Base-by-base conservation (phyloP, 345 rosid species). In the Linum usitatissimum region DNA sequence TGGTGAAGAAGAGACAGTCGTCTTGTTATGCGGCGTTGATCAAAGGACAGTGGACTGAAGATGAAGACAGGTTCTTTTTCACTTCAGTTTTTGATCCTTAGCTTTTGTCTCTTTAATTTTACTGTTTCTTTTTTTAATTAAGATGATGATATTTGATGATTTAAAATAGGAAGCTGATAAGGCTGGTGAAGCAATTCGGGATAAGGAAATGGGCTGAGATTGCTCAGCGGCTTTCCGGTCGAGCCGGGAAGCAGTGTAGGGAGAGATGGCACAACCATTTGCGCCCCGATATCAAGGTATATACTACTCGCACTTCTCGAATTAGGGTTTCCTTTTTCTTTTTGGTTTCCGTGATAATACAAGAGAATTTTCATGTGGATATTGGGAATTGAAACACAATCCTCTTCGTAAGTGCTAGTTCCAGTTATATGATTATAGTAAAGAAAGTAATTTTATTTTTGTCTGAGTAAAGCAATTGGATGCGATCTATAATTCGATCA, bases 251-350 rank as follows among this genome's bases (percentile, higher is more conserved):
- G 72, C 99, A 90, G 72, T 92, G 99, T 68, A 86, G 97, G 3
- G 98, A 92, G 73, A 80, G 98, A 76, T 92, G 99, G 99, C 97
- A 92, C 77, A 92, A 92, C 70, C 97, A 92, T 83, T 75, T 92
- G 66, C 83, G 96, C 18, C 97, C 98, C 20, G 84, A 92, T 75
- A 89, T 92, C 65, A 92, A 85, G 94, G 99, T 86, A 67, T 55
- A 21, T 53, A 30, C 15, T 57, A 53, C 38, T 34, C 1, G 38
- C 38, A 34, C 38, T 34, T 7, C 4, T 34, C 38, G 38, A 34
- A 34, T 34, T 34, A 34, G 38, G 38, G 38, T 34, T 31, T 34
- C 38, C 38, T 1, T 23, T 23, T 23, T 23, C 28, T 23, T 23
- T 23, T 2, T 23, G 28, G 28, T 23, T 23, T 23, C 28, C 28